Conservation (phyloP, 176 grass and related monocot genomes). For the Musa troglodytarum region DNA sequence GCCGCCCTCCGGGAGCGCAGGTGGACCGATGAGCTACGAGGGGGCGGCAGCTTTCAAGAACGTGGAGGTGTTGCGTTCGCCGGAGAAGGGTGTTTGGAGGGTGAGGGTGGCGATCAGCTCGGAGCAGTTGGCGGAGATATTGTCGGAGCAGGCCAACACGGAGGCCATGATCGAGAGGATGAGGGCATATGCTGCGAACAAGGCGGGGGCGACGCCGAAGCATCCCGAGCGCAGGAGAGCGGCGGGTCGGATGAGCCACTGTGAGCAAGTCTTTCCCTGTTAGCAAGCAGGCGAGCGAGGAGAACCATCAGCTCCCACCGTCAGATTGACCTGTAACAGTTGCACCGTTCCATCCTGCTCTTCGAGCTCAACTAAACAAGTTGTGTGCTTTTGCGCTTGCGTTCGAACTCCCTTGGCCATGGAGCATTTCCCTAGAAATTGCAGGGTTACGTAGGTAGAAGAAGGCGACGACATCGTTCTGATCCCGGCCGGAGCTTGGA, state of each 20-base stretch:
- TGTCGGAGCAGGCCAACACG: slow-evolving; percentile 1
- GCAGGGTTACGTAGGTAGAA: no score
- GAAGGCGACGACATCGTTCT: no score
- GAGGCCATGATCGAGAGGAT: slow-evolving; percentile 14
- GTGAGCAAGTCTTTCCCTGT: background rate
- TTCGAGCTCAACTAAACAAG: no score
- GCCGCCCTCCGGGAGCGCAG: no score
- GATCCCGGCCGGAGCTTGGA: no score
- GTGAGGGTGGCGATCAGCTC: slow-evolving; percentile 5
- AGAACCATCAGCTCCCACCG: no score
- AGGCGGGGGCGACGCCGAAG: background rate
- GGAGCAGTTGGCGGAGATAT: slow-evolving; percentile 4
- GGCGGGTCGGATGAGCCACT: background rate
- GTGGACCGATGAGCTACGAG: background rate
- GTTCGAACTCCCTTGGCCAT: no score
- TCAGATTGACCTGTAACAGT: no score
- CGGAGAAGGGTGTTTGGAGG: slow-evolving; percentile 5
- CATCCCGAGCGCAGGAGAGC: background rate
- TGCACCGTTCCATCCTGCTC: no score
- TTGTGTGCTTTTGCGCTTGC: no score
- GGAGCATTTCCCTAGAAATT: no score
- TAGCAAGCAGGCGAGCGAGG: background rate
- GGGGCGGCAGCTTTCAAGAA: background rate
- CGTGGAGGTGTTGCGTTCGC: slow-evolving; percentile 2
- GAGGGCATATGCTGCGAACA: background rate